Percentiles rank a stretch among this genome's conserved stretches.
Conservation (phyloP, 2,329 filamentous ascomycete species). For the Sclerotiophoma versabilis region DNA sequence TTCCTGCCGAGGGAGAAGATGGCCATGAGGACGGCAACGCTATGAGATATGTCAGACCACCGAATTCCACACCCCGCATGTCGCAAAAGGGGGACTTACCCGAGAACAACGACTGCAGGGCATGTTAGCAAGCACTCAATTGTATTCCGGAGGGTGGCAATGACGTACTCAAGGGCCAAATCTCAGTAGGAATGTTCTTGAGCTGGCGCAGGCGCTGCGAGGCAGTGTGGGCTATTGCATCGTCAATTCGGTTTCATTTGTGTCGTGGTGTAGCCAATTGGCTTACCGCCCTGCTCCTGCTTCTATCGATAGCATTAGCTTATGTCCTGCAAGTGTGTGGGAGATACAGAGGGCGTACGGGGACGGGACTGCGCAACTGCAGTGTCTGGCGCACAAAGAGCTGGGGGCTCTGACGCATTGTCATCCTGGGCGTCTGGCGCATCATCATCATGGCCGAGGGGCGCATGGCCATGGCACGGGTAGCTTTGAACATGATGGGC, state of each 20-base stretch:
- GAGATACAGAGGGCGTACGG: conserved; percentile 63
- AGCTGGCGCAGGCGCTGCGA: conserved; percentile 92
- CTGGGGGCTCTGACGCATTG: conserved; percentile 48
- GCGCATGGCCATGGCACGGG: conserved; percentile 50
- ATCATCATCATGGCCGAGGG: conserved; percentile 51
- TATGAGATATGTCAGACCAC: conserved; percentile 46
- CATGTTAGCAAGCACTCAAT: conserved; percentile 25
- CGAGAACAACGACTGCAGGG: conserved; percentile 78
- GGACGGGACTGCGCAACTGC: conserved; percentile 65
- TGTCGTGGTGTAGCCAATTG: conserved; percentile 25
- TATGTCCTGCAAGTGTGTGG: conserved; percentile 2
- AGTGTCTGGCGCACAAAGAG: conserved; percentile 56
- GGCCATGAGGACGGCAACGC: conserved; percentile 76
- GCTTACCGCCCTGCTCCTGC: conserved; percentile 69
- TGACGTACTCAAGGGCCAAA: conserved; percentile 87
- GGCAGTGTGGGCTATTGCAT: conserved; percentile 82
- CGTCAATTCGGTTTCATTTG: conserved; percentile 25
- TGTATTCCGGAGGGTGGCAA: not conserved
- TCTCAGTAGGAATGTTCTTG: conserved; percentile 89
- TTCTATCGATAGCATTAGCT: conserved; percentile 61
- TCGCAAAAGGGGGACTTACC: conserved; percentile 61
- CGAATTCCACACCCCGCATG: conserved; percentile 20
- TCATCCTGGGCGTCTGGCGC: conserved; percentile 49
- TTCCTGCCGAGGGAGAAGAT: conserved; percentile 83
- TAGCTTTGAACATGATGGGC: conserved; percentile 45